Conservation (phyloP, 2,329 filamentous ascomycete species). For the Aspergillus hortae region DNA sequence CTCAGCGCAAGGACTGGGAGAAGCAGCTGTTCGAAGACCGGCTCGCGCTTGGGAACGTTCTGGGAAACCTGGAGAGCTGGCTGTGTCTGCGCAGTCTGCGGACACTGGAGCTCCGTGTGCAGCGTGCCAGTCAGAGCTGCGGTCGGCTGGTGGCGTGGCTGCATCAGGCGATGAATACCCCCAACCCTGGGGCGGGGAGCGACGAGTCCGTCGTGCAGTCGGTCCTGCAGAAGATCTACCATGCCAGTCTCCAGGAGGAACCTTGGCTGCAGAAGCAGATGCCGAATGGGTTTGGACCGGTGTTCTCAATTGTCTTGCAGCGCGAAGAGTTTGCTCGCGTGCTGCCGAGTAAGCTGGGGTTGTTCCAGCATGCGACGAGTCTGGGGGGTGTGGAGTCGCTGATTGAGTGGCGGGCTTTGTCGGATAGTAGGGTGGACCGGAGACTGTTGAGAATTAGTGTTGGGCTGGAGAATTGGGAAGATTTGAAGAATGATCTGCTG, state of each 20-base stretch:
- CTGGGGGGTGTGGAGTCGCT: slow-evolving; percentile 90
- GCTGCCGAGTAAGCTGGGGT: slow-evolving; percentile 70
- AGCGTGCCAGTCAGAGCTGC: slow-evolving; percentile 70
- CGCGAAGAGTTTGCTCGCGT: slow-evolving; percentile 57
- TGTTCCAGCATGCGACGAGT: slow-evolving; percentile 94
- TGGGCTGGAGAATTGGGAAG: slow-evolving; percentile 80
- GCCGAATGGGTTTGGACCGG: slow-evolving; percentile 83
- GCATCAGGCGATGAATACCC: slow-evolving; percentile 43
- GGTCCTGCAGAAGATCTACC: slow-evolving; percentile 61
- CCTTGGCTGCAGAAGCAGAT: slow-evolving; percentile 81
- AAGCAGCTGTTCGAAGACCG: slow-evolving; percentile 63
- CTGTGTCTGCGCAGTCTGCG: slow-evolving; percentile 80
- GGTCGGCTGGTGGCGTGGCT: slow-evolving; percentile 71
- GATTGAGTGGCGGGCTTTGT: slow-evolving; percentile 94
- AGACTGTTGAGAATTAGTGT: slow-evolving; percentile 75
- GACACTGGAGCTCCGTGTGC: slow-evolving; percentile 78
- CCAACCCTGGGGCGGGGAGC: slow-evolving; percentile 35
- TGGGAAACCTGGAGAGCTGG: slow-evolving; percentile 91
- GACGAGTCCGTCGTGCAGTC: slow-evolving; percentile 46
- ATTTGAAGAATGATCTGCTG: slow-evolving; percentile 71
- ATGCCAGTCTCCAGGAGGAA: slow-evolving; percentile 75
- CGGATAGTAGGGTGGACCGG: slow-evolving; percentile 68
- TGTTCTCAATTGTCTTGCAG: slow-evolving; percentile 71
- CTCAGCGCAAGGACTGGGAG: slow-evolving; percentile 58
- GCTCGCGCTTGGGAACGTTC: slow-evolving; percentile 72